Percentiles rank a stretch among this genome's conserved stretches.
Conservation (phyloP, 768 basidiomycete species). For the Pholiota microspora region DNA sequence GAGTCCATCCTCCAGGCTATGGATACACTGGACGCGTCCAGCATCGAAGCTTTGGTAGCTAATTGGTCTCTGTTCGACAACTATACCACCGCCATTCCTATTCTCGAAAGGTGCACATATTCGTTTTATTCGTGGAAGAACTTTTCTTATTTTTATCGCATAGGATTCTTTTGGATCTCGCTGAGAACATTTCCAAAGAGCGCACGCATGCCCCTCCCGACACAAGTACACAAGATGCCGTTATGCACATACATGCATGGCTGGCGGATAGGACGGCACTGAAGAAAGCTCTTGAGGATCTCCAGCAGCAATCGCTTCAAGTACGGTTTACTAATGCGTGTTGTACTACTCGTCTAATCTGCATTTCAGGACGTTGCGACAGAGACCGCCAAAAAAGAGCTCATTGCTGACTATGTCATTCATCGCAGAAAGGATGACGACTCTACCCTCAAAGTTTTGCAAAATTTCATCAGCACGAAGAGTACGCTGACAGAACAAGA, state of each 20-base stretch:
- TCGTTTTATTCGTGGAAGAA: not conserved
- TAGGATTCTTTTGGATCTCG: not conserved
- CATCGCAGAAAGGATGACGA: slow-evolving; percentile 3
- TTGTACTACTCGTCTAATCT: not conserved
- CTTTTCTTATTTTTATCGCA: not conserved
- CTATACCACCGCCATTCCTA: slow-evolving; percentile 20
- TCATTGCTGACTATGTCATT: not conserved
- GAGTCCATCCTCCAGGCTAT: slow-evolving; percentile 20
- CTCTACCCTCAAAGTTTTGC: not conserved
- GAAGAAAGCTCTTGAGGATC: not conserved
- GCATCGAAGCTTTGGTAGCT: slow-evolving; percentile 7
- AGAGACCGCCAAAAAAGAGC: not conserved
- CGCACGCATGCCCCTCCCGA: not conserved
- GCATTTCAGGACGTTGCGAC: not conserved
- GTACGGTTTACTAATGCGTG: not conserved
- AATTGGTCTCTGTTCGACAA: slow-evolving; percentile 14
- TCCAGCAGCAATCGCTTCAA: not conserved
- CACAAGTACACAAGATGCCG: not conserved
- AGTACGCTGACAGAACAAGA: not conserved
- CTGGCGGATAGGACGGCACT: not conserved
- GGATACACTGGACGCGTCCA: slow-evolving; percentile 10
- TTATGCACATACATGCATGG: not conserved
- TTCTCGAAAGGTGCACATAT: slow-evolving; percentile 17
- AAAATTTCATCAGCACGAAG: not conserved
- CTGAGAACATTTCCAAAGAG: not conserved